Percentiles rank a stretch among this genome's conserved stretches.
Evolutionary conservation across 2,329 filamentous ascomycete species (phyloP).

Genomic region (Torrubiellomyces zombiae): DNA sequence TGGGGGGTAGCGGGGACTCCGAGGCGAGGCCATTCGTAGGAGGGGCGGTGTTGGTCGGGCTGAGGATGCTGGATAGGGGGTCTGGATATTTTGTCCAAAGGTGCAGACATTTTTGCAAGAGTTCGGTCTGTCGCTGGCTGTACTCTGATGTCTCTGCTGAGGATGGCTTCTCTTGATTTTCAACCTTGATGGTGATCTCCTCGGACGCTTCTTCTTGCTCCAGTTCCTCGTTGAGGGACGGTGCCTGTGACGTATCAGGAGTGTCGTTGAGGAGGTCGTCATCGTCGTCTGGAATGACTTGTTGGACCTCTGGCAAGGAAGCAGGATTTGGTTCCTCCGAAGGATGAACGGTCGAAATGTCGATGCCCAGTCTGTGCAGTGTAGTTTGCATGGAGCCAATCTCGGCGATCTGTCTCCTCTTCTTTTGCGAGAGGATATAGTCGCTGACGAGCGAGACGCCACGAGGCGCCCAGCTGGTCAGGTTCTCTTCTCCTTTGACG

Average conservation of each 20-base stretch:
- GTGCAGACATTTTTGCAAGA: constrained; percentile 39
- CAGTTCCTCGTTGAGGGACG: constrained; percentile 15
- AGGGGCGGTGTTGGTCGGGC: constrained; percentile 47
- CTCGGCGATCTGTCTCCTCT: constrained; percentile 58
- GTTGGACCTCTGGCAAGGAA: constrained; percentile 16
- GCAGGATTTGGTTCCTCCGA: constrained; percentile 19
- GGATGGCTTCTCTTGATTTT: constrained; percentile 5
- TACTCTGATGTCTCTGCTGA: constrained; percentile 21
- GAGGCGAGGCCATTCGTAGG: constrained; percentile 43
- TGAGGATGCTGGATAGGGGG: constrained; percentile 36
- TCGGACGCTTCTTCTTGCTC: constrained; percentile 8
- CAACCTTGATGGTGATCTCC: constrained; percentile 8
- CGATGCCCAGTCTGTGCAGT: constrained; percentile 39
- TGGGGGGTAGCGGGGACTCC: constrained; percentile 34
- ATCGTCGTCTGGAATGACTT: constrained; percentile 35
- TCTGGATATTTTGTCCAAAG: constrained; percentile 50
- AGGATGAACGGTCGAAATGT: constrained; percentile 20
- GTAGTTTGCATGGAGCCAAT: constrained; percentile 59
- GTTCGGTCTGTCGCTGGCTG: constrained; percentile 24
- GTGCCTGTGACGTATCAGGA: constrained; percentile 32
- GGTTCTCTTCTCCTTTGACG: constrained; percentile 83
- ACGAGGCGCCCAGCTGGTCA: constrained; percentile 72
- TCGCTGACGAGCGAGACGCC: constrained; percentile 86
- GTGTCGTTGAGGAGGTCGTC: constrained; percentile 42
- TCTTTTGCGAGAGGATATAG: constrained; percentile 60